phyloP scores from a whole-genome alignment of 352 stramenopile species.

The Thraustochytrium sp. region DNA sequence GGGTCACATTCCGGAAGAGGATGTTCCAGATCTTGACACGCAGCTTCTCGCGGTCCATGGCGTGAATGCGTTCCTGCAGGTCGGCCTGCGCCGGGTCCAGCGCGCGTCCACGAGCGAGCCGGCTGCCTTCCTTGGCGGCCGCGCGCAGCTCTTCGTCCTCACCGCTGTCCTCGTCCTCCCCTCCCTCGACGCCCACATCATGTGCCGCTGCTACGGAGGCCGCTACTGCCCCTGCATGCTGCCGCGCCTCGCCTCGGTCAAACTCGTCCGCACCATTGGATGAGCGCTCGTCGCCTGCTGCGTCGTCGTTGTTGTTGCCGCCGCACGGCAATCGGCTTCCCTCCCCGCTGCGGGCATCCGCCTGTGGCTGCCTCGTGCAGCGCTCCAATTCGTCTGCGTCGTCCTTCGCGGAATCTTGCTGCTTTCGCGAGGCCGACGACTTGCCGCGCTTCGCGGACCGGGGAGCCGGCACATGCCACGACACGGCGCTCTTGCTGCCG shows the following conservation, averaged over 20 bases:
- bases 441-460: neutral
- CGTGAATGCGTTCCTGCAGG: neutral
- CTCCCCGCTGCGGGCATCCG: too few species aligned
- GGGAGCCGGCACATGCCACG: neutral
- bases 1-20: slow-evolving; percentile 42
- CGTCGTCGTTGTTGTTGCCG: too few species aligned
- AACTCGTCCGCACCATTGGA: too few species aligned
- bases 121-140: neutral
- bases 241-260: neutral
- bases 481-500: neutral
- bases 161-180: neutral
- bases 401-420: neutral
- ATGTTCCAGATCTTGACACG: slow-evolving; percentile 38
- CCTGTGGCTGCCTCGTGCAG: too few species aligned
- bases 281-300: too few species aligned
- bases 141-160: neutral
- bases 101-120: neutral
- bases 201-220: neutral
- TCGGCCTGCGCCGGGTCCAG: neutral
- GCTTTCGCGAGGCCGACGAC: neutral
- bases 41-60: slow-evolving; percentile 17
- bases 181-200: neutral
- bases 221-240: neutral
- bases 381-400: neutral
- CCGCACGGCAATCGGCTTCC: too few species aligned